phyloP scores from a whole-genome alignment of 495 filamentous ascomycete genomes.

The Annulohypoxylon maeteangense region DNA sequence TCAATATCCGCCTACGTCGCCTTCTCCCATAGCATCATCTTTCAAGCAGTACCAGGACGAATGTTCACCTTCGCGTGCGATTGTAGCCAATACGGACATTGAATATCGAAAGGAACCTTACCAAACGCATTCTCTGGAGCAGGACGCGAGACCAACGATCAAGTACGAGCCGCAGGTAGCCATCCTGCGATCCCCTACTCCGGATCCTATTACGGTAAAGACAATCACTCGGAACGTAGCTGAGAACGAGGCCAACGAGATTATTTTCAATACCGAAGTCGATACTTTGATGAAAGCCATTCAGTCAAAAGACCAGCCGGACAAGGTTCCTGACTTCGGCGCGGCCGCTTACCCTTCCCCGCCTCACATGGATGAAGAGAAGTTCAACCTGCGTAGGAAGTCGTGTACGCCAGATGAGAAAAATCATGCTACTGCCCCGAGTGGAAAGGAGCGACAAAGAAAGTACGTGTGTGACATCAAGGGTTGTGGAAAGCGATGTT shows the following conservation, averaged over 20 bases:
- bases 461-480: slow-evolving; percentile 80
- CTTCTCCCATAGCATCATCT: slow-evolving; percentile 40
- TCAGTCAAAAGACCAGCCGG: slow-evolving; percentile 71
- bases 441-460: slow-evolving; percentile 56
- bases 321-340: slow-evolving; percentile 12
- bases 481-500: slow-evolving; percentile 83
- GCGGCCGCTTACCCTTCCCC: slow-evolving; percentile 37
- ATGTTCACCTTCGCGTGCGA: slow-evolving; percentile 41
- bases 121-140: slow-evolving; percentile 28
- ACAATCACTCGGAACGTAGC: slow-evolving; percentile 43
- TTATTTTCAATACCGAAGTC: slow-evolving; percentile 81
- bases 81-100: slow-evolving; percentile 12
- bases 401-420: slow-evolving; percentile 26
- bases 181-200: slow-evolving; percentile 17
- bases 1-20: slow-evolving; percentile 48
- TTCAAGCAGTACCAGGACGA: slow-evolving; percentile 55
- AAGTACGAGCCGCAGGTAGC: slow-evolving; percentile 52
- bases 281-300: slow-evolving; percentile 95
- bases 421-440: neutral
- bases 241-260: slow-evolving; percentile 46
- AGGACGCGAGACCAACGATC: slow-evolving; percentile 31
- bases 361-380: slow-evolving; percentile 30
- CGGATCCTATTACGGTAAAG: slow-evolving; percentile 30
- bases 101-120: slow-evolving; percentile 28
- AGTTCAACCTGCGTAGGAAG: slow-evolving; percentile 39